Conservation (phyloP, 2,329 filamentous ascomycete genomes). For the Sporothrix luriei region DNA sequence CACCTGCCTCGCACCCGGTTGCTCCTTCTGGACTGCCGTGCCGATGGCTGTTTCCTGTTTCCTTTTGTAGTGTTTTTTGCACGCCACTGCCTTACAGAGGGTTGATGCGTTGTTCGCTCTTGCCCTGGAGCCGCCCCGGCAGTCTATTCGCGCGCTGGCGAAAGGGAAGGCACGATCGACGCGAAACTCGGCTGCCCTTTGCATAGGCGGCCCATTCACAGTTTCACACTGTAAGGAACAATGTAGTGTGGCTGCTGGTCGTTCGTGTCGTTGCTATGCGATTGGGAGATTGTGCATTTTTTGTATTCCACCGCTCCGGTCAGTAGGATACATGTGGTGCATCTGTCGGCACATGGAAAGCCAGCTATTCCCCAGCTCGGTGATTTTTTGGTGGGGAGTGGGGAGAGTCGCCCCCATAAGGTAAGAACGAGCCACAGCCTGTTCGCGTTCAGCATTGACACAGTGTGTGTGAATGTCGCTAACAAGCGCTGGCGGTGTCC, state of each 20-base stretch:
- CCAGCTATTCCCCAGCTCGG: conserved; percentile 15
- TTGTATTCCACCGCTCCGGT: conserved; percentile 17
- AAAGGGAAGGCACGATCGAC: conserved; percentile 18
- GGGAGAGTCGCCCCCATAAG: background rate
- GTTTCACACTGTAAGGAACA: background rate
- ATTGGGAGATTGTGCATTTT: background rate
- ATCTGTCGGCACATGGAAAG: conserved; percentile 25
- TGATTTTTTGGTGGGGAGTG: conserved; percentile 24
- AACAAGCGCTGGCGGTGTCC: background rate
- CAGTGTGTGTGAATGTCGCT: too few relatives aligned
- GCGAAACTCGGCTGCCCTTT: conserved; percentile 17
- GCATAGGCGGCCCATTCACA: too few relatives aligned
- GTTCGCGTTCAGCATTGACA: background rate
- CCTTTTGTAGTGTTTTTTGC: too few relatives aligned
- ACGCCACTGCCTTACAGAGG: background rate
- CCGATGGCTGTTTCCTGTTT: conserved; percentile 13
- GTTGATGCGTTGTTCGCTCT: background rate
- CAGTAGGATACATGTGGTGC: background rate
- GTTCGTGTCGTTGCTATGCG: conserved; percentile 7
- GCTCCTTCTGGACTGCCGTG: conserved; percentile 15
- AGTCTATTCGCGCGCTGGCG: background rate
- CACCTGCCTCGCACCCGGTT: conserved; percentile 2
- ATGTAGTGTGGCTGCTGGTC: background rate
- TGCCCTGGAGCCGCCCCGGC: background rate
- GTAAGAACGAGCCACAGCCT: background rate